A percentile compares a stretch with the other conserved stretches of the same genome.
phyloP scores from a whole-genome alignment of 73 alveolate genomes.

The Symbiodinium natans region DNA sequence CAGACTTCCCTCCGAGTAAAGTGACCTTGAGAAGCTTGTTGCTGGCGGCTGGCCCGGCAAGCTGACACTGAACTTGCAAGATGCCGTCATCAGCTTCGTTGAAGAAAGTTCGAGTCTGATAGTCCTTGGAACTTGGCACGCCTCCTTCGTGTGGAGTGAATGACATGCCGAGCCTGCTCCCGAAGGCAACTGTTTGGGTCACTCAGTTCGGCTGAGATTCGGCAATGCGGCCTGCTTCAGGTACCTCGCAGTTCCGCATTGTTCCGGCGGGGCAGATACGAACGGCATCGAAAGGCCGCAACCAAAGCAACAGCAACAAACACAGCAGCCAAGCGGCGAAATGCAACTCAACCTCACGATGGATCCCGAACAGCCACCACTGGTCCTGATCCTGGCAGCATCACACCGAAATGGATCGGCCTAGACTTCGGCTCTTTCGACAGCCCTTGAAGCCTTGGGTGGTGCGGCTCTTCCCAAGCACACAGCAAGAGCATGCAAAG shows the following conservation, averaged over 20 bases:
- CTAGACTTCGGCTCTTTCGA: too few species aligned
- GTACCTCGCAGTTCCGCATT: conserved; percentile 27
- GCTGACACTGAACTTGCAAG: conserved; percentile 19
- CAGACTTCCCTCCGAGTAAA: not conserved
- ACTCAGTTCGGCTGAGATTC: not conserved
- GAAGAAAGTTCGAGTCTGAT: not conserved
- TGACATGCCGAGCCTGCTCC: too few species aligned
- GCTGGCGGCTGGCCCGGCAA: conserved; percentile 32
- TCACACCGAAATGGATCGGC: too few species aligned
- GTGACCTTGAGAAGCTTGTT: not conserved
- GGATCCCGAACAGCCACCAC: conserved; percentile 89
- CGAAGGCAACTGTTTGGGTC: too few species aligned
- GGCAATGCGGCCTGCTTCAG: conserved; percentile 27
- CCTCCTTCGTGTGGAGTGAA: too few species aligned
- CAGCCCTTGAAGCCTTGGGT: too few species aligned
- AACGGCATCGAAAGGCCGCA: too few species aligned
- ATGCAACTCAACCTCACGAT: conserved; percentile 69
- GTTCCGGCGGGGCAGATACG: too few species aligned
- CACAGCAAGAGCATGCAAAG: not conserved
- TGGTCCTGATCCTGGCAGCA: conserved; percentile 91
- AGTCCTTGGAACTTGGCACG: not conserved
- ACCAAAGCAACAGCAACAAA: not conserved
- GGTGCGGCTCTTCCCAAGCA: too few species aligned
- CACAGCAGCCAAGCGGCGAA: not conserved
- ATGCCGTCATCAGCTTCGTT: not conserved